phyloP scores from a whole-genome alignment of 306 rosid genomes.

The Quercus mongolica region DNA sequence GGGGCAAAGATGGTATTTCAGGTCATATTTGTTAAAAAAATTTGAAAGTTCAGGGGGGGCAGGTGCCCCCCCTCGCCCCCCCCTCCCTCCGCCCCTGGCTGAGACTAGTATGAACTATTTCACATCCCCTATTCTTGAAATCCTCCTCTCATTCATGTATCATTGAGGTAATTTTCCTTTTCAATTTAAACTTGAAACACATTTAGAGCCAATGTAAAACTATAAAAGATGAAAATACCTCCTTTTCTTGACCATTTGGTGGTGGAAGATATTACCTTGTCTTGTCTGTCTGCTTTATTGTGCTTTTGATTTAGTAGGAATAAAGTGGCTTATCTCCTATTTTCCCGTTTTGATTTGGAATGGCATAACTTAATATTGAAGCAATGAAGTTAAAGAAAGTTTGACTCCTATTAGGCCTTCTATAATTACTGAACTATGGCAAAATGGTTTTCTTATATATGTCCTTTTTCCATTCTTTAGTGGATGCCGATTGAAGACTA shows the following conservation, averaged over 20 bases:
- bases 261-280: no score
- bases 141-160: neutral
- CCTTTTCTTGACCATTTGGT: neutral
- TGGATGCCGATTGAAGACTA: constrained; percentile 85
- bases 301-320: no score
- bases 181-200: neutral
- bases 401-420: neutral
- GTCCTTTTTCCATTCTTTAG: constrained; percentile 26
- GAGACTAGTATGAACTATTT: neutral
- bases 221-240: neutral
- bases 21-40: no score
- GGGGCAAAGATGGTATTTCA: no score
- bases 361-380: neutral
- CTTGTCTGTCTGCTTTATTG: no score
- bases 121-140: neutral
- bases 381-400: neutral
- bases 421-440: neutral
- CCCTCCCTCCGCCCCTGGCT: no score
- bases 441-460: neutral
- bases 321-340: neutral
- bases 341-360: neutral
- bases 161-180: neutral
- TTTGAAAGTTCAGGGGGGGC: no score
- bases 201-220: neutral
- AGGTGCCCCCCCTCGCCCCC: no score